These are phyloP conservation scores for Triticum monococcum DNA, from an alignment of 176 grass and related monocot species.

Conservation along the genomic window DNA sequence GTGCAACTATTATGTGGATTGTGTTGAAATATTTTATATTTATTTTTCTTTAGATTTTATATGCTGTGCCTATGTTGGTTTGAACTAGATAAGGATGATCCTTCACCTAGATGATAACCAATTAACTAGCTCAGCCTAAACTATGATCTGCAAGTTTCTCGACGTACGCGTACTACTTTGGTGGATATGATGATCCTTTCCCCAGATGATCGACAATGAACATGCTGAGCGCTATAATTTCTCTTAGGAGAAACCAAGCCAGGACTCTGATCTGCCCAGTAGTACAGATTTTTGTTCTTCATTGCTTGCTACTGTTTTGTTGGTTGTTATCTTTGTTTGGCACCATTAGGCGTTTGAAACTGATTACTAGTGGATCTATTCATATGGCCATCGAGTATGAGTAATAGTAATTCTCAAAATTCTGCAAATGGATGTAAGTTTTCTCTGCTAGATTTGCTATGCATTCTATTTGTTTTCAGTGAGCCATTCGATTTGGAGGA, in stretches of 20 bases:
- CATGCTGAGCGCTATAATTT: constrained; percentile 47
- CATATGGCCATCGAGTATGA: not conserved
- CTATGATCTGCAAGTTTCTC: not conserved
- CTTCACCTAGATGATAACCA: constrained; percentile 3
- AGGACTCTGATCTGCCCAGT: constrained; percentile 42
- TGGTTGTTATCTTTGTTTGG: not conserved
- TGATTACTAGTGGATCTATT: constrained; percentile 36
- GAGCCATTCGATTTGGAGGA: not conserved
- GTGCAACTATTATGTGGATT: not conserved
- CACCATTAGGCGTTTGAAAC: not conserved
- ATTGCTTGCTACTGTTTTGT: not conserved
- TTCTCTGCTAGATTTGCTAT: not conserved
- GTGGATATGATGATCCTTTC: constrained; percentile 54
- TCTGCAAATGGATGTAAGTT: not conserved
- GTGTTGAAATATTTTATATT: not conserved
- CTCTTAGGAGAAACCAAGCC: constrained; percentile 49
- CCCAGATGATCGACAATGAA: constrained; percentile 55
- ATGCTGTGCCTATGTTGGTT: not conserved
- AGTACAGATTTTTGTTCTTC: not conserved
- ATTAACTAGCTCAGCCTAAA: not conserved
- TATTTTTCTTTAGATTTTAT: not conserved
- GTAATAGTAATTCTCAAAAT: not conserved
- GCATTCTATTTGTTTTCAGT: not conserved
- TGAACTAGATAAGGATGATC: not conserved
- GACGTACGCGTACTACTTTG: not conserved